Conservation (phyloP, 2,329 filamentous ascomycete genomes). For the Aphanocladium album region DNA sequence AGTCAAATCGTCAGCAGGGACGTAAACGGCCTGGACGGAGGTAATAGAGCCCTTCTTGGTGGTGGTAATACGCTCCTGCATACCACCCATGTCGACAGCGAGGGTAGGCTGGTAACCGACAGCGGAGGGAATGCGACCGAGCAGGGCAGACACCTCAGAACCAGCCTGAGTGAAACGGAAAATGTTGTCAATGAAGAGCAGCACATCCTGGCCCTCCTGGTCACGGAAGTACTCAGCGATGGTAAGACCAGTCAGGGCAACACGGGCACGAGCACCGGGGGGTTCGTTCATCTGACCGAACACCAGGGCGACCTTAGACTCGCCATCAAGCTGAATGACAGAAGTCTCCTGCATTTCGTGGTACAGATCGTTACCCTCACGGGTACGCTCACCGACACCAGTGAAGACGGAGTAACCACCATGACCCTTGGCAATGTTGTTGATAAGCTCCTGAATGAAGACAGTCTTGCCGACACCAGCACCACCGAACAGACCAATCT, state of each 20-base stretch:
- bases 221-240: constrained; percentile 80
- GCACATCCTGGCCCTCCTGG: constrained; percentile 81
- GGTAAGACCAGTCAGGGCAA: constrained; percentile 86
- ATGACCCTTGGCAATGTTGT: constrained; percentile 99
- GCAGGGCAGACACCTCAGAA: constrained; percentile 98
- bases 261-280: constrained; percentile 98
- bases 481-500: constrained; percentile 99
- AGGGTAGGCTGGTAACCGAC: constrained; percentile 99
- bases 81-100: constrained; percentile 96
- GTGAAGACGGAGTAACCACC: constrained; percentile 99
- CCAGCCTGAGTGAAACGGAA: constrained; percentile 99
- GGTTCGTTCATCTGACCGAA: constrained; percentile 99
- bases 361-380: constrained; percentile 99
- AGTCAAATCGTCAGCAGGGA: constrained; percentile 99
- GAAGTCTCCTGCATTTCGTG: constrained; percentile 99
- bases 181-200: constrained; percentile 99
- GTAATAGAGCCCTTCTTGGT: constrained; percentile 99
- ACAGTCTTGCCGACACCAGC: constrained; percentile 99
- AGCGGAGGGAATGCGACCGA: constrained; percentile 99
- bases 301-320: constrained; percentile 98
- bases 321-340: constrained; percentile 98
- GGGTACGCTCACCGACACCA: constrained; percentile 99
- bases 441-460: constrained; percentile 99
- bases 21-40: constrained; percentile 99
- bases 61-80: constrained; percentile 99